These are phyloP conservation scores for Blastobotrys americana DNA, from an alignment of 805 yeast species.

Conservation along the genomic window DNA sequence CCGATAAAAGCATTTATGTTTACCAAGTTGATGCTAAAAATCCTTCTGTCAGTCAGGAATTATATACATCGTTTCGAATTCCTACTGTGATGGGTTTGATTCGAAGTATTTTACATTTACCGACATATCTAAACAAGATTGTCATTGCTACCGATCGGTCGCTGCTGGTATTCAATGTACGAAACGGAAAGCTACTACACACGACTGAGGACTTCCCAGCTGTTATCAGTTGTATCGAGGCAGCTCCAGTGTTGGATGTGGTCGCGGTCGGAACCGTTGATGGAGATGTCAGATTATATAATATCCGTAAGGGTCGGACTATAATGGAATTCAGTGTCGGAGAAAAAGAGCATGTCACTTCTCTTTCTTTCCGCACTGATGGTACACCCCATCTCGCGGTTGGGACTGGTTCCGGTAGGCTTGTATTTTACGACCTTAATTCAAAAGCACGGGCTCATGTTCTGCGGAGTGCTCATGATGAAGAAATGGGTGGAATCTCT, in stretches of 20 bases:
- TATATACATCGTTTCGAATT: conserved; percentile 55
- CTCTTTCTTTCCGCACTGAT: conserved; percentile 85
- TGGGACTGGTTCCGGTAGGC: conserved; percentile 72
- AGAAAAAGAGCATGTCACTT: conserved; percentile 37
- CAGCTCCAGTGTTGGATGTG: conserved; percentile 82
- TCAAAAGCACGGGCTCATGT: conserved; percentile 68
- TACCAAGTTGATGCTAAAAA: conserved; percentile 43
- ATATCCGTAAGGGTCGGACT: conserved; percentile 56
- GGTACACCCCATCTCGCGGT: conserved; percentile 77
- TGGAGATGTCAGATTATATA: conserved; percentile 61
- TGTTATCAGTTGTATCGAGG: conserved; percentile 61
- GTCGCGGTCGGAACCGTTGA: conserved; percentile 66
- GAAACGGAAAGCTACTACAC: conserved; percentile 66
- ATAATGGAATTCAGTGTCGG: conserved; percentile 41
- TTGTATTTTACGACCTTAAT: conserved; percentile 77
- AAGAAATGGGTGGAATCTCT: conserved; percentile 68
- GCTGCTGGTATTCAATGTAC: conserved; percentile 60
- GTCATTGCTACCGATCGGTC: conserved; percentile 69
- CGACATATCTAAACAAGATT: conserved; percentile 87
- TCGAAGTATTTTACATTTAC: conserved; percentile 67
- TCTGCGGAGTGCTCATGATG: conserved; percentile 65
- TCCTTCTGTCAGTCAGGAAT: conserved; percentile 45
- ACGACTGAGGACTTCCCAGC: conserved; percentile 39
- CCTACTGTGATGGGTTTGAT: conserved; percentile 64
- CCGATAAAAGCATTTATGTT: conserved; percentile 42